Conservation (phyloP, 441 rosid species). For the Gossypium trilobum region DNA sequence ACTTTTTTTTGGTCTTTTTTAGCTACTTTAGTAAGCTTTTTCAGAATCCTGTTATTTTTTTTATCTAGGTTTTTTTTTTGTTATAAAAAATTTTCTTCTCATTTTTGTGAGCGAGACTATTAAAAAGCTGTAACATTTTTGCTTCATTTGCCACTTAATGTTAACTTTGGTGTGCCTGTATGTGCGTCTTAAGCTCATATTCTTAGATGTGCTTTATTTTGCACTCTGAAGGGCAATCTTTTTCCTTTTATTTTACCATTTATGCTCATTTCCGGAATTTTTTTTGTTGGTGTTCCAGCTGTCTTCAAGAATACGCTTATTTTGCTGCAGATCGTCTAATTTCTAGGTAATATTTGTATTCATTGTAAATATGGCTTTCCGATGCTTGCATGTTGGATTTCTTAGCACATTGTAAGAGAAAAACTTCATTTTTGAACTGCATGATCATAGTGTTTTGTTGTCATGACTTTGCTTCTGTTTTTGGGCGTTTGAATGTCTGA, state of each 20-base stretch:
- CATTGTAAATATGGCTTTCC: background rate
- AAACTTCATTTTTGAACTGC: background rate
- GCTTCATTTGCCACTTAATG: background rate
- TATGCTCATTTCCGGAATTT: background rate
- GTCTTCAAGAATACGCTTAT: background rate
- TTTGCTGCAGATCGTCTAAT: background rate
- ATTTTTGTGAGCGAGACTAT: background rate
- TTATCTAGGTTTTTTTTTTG: background rate
- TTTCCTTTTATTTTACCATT: background rate
- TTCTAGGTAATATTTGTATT: background rate
- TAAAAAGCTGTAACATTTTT: background rate
- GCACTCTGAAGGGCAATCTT: background rate
- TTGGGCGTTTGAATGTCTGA: background rate
- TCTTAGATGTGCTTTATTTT: background rate
- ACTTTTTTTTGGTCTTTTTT: background rate
- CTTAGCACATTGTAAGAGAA: background rate
- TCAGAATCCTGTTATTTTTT: background rate
- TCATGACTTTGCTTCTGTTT: background rate
- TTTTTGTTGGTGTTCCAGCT: background rate
- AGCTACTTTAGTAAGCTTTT: background rate
- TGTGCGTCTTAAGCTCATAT: background rate
- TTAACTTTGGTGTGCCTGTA: background rate
- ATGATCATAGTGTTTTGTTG: background rate
- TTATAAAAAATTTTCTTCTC: background rate
- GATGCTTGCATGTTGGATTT: conserved; percentile 4